Base-by-base conservation (phyloP, 2,329 filamentous ascomycete species). In the Trichoderma sp. region DNA sequence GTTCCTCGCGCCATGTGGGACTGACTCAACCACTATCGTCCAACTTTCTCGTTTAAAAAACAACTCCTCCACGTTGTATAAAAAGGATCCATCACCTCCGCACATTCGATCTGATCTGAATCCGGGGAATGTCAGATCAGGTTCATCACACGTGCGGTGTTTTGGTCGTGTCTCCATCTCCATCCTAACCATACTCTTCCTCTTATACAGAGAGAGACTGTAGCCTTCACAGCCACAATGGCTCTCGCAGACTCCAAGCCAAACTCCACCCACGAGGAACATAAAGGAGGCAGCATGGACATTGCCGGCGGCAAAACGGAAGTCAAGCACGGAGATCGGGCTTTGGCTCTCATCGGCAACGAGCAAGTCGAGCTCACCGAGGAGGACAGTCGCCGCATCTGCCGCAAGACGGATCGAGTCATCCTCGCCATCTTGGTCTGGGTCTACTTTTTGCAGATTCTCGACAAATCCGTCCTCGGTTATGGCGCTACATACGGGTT, bases 331-430 rank as follows among this genome's bases (percentile, higher is more conserved):
- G 52, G 33, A 24, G 63, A 66, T 16, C 52, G 31, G 33, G 37
- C 47, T 49, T 27, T 52, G 19, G 40, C 68, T 29, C 33, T 65
- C 53, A 61, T 49, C n/a, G 52, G 40, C 27, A 52, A 52, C 19
- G 35, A 53, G 35, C 68, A 52, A 14, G 55, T 66, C 2, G 35
- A 53, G 16, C 70, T 75, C 40, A 71, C 71, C 13, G 73, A 74
- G 35, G 70, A 72, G 14, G 73, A 75, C 62, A 73, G 70, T 40
- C 70, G 71, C 5, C 83, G 84, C 13, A 89, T 91, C 72, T 83
- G 85, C 31, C 83, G 82, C 56, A 89, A 90, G 77, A 90, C 87
- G 1, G 89, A 91, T 74, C 83, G 81, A 62, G 82, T 83, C 29
- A 87, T 91, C 68, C 81, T 91, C 1, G 74, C 76, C 5, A 83